Evolutionary conservation across 305 asterid genomes (phyloP).

Genomic region (Fraxinus velutina): DNA sequence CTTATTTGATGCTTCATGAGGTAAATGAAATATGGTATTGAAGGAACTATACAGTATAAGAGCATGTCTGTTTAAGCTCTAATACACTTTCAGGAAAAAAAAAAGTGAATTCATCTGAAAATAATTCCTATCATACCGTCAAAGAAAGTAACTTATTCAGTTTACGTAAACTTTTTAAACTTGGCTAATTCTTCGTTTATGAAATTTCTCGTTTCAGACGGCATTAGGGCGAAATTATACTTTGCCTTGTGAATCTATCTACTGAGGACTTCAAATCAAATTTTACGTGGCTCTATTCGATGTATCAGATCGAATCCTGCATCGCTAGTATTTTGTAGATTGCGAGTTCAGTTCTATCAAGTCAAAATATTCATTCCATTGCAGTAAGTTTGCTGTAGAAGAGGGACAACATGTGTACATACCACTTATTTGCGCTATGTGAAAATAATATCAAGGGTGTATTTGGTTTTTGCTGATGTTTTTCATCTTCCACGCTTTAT

Average conservation of each 20-base stretch:
- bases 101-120: background rate
- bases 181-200: background rate
- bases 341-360: background rate
- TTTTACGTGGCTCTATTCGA: background rate
- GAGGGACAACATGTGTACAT: background rate
- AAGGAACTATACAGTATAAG: background rate
- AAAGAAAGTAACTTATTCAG: background rate
- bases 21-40: background rate
- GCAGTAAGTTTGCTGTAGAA: background rate
- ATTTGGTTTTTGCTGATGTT: background rate
- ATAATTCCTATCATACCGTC: background rate
- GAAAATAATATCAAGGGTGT: background rate
- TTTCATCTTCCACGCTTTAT: background rate
- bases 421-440: background rate
- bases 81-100: background rate
- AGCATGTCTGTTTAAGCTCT: background rate
- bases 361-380: background rate
- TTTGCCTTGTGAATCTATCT: background rate
- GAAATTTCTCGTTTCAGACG: conserved; percentile 24
- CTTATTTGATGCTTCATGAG: conserved; percentile 44
- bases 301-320: background rate
- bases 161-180: background rate
- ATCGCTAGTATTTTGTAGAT: conserved; percentile 5
- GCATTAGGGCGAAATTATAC: background rate
- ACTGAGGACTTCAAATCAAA: conserved; percentile 6